These are phyloP conservation scores for Microbotryum intermedium DNA, from an alignment of 1,284 basidiomycete genomes.

Conservation along the genomic window DNA sequence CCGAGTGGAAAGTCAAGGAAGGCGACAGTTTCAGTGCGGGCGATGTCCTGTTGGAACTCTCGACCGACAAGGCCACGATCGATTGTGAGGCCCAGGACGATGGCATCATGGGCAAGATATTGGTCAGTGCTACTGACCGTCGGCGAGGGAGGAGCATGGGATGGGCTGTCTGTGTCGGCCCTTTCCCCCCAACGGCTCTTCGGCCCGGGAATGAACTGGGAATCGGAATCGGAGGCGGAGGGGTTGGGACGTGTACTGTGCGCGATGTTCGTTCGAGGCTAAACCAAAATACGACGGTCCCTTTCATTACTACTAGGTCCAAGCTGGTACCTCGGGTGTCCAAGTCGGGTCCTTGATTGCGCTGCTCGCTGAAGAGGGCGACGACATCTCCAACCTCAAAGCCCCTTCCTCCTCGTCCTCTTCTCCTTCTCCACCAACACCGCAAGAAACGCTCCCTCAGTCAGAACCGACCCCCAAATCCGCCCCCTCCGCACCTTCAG, in stretches of 20 bases:
- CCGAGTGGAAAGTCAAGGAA: constrained; percentile 40
- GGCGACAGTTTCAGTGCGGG: constrained; percentile 39
- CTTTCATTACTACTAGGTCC: constrained; percentile 28
- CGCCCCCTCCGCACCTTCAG: constrained; percentile 26
- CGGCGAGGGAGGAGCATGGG: not conserved
- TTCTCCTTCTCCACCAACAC: constrained; percentile 1
- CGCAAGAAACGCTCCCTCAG: not conserved
- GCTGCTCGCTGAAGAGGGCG: constrained; percentile 42
- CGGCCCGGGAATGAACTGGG: too few relatives aligned
- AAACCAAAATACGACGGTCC: too few relatives aligned
- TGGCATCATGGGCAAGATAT: constrained; percentile 42
- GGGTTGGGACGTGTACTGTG: too few relatives aligned
- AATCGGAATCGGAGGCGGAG: too few relatives aligned
- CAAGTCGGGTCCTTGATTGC: constrained; percentile 40
- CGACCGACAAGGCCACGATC: constrained; percentile 38
- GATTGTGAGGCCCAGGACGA: constrained; percentile 44
- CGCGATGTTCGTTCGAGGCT: too few relatives aligned
- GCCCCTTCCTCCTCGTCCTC: constrained; percentile 22
- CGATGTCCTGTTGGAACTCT: constrained; percentile 36
- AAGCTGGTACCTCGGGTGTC: constrained; percentile 37
- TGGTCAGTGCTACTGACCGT: constrained; percentile 16
- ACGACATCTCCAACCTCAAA: constrained; percentile 39
- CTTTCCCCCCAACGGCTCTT: not conserved
- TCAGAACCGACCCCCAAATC: constrained; percentile 19
- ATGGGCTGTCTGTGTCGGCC: too few relatives aligned